Base-by-base conservation (phyloP, 768 basidiomycete genomes). In the Aureoboletus auriporus region DNA sequence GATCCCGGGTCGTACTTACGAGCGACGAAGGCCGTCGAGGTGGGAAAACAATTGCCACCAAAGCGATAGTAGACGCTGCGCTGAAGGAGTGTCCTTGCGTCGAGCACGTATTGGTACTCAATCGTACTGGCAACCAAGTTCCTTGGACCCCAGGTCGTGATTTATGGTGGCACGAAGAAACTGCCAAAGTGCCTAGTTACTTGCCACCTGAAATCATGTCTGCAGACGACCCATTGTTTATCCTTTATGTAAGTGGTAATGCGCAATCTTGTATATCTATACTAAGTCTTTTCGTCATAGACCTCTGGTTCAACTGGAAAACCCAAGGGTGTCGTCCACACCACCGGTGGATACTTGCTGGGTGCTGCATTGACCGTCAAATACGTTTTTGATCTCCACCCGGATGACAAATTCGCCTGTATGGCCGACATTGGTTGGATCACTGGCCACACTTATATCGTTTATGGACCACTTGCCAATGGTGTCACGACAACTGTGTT, bases 371-470 rank as follows among this genome's bases (percentile, higher is more conserved):
- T 97, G 50, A 94, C 95, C 23, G 83, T 96, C 68, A 96, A 97
- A 72, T 97, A 95, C 67, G 91, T 96, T 53, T 99, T 97, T 64
- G 95, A 99, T 66, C 82, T 97, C 17, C 95, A 99, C 68, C 84
- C 87, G n/a, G 93, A 89, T 51, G 95, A 97, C 72, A 84, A 78
- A 57, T 97, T 94, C 67, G 96, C 86, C 1, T 98, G 95, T 75
- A 93, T 97, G 94, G 95, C 95, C 49, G 95, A 99, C 63, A 79
- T 99, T 44, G 95, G 95, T 59, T 98, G 95, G 95, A 95, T 98
- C 72, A 98, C 95, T 3, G 94, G 94, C 14, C 93, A 96, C 71
- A 89, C 89, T 71, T 89, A 97, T 72, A 97, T 98, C 63, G 78
- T 97, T 56, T 97, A 97, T 68, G 95, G 95, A 12, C 95, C 95